phyloP scores from a whole-genome alignment of 1,139 yeast genomes.

The Pichia sp. region DNA sequence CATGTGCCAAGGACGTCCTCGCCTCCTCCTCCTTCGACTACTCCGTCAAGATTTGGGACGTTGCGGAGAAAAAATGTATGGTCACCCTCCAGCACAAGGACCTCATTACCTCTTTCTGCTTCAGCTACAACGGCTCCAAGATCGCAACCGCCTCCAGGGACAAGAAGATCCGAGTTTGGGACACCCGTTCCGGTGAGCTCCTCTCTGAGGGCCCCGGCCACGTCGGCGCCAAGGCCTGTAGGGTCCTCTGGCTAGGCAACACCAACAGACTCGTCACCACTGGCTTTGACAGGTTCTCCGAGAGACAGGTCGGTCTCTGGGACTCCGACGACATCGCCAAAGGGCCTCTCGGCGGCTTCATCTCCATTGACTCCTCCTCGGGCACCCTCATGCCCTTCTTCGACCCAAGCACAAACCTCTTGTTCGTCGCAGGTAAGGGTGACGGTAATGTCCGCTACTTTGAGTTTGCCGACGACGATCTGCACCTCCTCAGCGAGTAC shows the following conservation, averaged over 20 bases:
- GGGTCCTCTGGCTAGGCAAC: conserved; percentile 88
- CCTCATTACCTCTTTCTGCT: conserved; percentile 83
- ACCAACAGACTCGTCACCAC: conserved; percentile 84
- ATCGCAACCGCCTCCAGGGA: conserved; percentile 92
- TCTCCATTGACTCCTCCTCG: conserved; percentile 81
- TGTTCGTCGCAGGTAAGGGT: conserved; percentile 94
- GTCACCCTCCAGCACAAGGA: conserved; percentile 82
- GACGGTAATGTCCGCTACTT: conserved; percentile 95
- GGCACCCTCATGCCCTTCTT: conserved; percentile 90
- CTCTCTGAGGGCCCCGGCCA: conserved; percentile 87
- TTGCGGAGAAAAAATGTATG: conserved; percentile 66
- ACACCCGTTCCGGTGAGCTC: conserved; percentile 67
- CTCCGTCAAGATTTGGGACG: conserved; percentile 86
- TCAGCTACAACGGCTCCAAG: conserved; percentile 82
- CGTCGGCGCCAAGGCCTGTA: conserved; percentile 83
- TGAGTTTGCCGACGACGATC: conserved; percentile 78
- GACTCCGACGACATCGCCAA: conserved; percentile 64
- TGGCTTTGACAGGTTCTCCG: conserved; percentile 91
- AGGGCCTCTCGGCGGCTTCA: conserved; percentile 88
- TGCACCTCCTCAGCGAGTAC: conserved; percentile 79
- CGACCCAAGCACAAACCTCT: conserved; percentile 73
- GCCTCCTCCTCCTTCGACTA: conserved; percentile 91
- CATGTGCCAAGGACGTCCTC: conserved; percentile 77
- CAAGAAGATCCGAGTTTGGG: conserved; percentile 88
- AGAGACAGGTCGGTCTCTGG: conserved; percentile 95